These are phyloP conservation scores for Neofusicoccum cordaticola DNA, from an alignment of 2,329 filamentous ascomycete genomes.

Conservation along the genomic window DNA sequence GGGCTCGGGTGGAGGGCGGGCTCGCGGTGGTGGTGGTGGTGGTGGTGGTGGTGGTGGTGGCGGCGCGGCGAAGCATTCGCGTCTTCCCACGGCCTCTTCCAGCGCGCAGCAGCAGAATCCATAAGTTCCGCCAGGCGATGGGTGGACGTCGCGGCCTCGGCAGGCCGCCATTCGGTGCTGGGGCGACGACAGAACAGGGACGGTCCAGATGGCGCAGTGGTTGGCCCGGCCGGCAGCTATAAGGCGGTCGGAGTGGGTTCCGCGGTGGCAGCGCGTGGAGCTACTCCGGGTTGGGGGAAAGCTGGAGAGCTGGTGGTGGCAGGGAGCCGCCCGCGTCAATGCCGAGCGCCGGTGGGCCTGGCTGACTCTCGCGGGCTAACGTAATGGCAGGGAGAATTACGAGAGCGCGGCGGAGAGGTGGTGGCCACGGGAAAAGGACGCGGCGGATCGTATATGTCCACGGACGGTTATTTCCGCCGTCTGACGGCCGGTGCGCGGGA, in stretches of 20 bases:
- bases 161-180: slow-evolving; percentile 27
- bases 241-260: slow-evolving; percentile 3
- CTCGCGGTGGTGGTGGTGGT: too few species aligned
- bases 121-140: slow-evolving; percentile 27
- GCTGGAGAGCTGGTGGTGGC: background rate
- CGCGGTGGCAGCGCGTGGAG: background rate
- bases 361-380: slow-evolving; percentile 4
- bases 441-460: slow-evolving; percentile 2
- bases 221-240: background rate
- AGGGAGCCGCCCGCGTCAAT: background rate
- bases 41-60: background rate
- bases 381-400: background rate
- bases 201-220: background rate
- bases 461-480: slow-evolving; percentile 14
- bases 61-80: slow-evolving; percentile 9
- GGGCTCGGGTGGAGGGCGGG: too few species aligned
- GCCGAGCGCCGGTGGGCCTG: slow-evolving; percentile 9
- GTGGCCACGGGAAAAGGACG: background rate
- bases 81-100: slow-evolving; percentile 34
- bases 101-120: slow-evolving; percentile 27
- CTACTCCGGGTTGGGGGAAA: slow-evolving; percentile 1
- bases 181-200: background rate
- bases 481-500: slow-evolving; percentile 1
- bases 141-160: slow-evolving; percentile 21
- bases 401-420: background rate